Evolutionary conservation across 306 rosid genomes (phyloP), one percentile per base, ranked within the genome.

Genomic region (Carpinus fangiana): DNA sequence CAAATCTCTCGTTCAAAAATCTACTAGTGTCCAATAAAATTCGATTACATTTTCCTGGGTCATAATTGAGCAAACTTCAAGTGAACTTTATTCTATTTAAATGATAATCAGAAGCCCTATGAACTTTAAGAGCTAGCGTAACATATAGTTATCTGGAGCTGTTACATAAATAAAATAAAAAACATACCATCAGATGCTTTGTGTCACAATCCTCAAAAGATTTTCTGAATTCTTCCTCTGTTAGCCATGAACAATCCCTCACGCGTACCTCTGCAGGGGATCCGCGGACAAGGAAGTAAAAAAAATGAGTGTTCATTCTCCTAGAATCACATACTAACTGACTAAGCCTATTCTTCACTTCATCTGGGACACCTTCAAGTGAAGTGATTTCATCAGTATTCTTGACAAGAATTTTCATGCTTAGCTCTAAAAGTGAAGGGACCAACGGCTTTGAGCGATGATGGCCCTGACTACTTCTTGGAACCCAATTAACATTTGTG

Each of bases 161-260:
- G 43, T 38, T 38, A n/a, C 45, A 41, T 41, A 41, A 41, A 41
- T 1, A n/a, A 65, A n/a, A 23, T 23, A 31, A 41, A 75, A 23
- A 66, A 75, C 73, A 56, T 82, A 95, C 98, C 84, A 23, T 73
- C 82, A 93, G 82, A 55, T 82, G 81, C 53, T 73, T 64, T 51
- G 92, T 67, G 84, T 88, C 88, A 26, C 89, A 86, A 9, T 8
- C 59, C 72, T 82, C 75, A 70, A 93, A 88, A 75, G 79, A 84
- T 26, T 75, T 48, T 12, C 78, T 56, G 38, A 95, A 88, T 68
- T 90, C 84, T 51, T 93, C 93, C 78, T 86, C 99, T 4, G 93
- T 75, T 80, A 92, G 76, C 98, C 98, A 87, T 2, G 98, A 95
- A 74, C 97, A 92, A 80, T 95, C 97, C 76, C 46, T 48, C 18